phyloP scores from a whole-genome alignment of 352 stramenopile species.

The Phytophthora tentaculata region DNA sequence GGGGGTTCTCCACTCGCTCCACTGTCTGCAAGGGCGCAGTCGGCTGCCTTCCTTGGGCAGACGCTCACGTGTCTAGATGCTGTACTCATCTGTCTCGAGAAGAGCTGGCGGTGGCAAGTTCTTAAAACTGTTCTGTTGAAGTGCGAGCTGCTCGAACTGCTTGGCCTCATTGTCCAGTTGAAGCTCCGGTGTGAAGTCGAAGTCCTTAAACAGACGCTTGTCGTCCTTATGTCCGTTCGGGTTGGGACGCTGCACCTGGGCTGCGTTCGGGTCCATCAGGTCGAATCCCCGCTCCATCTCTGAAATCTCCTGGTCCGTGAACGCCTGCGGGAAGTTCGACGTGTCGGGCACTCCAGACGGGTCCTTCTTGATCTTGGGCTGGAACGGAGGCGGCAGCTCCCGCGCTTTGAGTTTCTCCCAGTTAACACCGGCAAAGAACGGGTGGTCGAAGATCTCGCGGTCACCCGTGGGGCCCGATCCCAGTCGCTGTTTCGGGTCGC shows the following conservation, averaged over 20 bases:
- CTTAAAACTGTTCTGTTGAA: conserved; percentile 85
- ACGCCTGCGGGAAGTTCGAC: conserved; percentile 87
- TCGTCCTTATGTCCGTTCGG: conserved; percentile 70
- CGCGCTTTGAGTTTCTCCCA: conserved; percentile 86
- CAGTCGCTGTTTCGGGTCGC: conserved; percentile 83
- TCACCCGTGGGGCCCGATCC: conserved; percentile 76
- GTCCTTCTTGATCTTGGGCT: conserved; percentile 81
- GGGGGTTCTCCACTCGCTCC: conserved; percentile 12
- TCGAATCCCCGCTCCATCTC: conserved; percentile 86
- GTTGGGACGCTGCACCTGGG: conserved; percentile 67
- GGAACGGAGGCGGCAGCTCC: conserved; percentile 84
- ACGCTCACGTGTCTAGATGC: conserved; percentile 55
- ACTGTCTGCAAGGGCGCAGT: conserved; percentile 13
- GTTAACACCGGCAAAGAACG: conserved; percentile 88
- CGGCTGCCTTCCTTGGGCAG: conserved; percentile 40
- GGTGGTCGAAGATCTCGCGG: conserved; percentile 84
- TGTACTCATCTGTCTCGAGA: conserved; percentile 85
- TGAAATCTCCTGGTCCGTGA: conserved; percentile 88
- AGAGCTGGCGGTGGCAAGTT: conserved; percentile 75
- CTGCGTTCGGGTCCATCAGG: conserved; percentile 56
- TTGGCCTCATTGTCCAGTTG: conserved; percentile 82
- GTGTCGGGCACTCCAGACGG: conserved; percentile 78
- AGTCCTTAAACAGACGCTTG: conserved; percentile 84
- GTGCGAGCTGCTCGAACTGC: conserved; percentile 85
- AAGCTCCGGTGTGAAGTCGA: conserved; percentile 87